Evolutionary conservation across 306 rosid species (phyloP), one percentile per base, ranked within the genome.

Genomic region (Fragaria vesca): DNA sequence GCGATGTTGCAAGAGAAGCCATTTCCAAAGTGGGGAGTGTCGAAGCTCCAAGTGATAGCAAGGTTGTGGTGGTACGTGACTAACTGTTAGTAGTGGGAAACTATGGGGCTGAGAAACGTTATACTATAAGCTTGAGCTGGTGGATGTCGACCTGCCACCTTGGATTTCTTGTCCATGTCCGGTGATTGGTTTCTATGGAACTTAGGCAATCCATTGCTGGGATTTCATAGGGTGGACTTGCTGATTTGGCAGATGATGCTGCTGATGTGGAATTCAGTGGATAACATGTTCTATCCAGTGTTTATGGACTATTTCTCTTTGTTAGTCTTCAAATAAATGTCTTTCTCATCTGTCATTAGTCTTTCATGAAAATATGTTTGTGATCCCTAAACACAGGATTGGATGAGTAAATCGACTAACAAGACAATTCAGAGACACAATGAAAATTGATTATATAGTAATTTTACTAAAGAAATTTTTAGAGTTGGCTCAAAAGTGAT

Each of bases 111-210:
- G 72, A 52, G 74, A 75, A 4, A 28, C 4, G 30, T 75, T 85
- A 82, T 74, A 18, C 88, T 91, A 88, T 87, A 95, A 79, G 90
- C 84, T 86, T 89, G 86, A 73, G 72, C 85, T 77, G 74, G 97
- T 93, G 99, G 97, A 88, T 76, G 89, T 86, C 36, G 87, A 89
- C 80, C n/a, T 89, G 97, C 88, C 97, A 93, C 72, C 76, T 88
- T 8, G 86, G 96, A 88, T 85, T 76, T 55, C 26, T 69, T 79
- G 81, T 82, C 84, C 76, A 63, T 65, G 78, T 71, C 66, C 6
- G 66, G 51, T 83, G 83, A 87, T 91, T 89, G 94, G 98, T 81
- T n/a, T 20, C n/a, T 45, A 47, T 38, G 61, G 38, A 65, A 79
- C 78, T 69, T 62, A 74, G 62, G 94, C 51, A 84, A 95, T 95